Evolutionary conservation across 495 filamentous ascomycete species (phyloP).

Genomic region (Hypoxylon cercidicola): DNA sequence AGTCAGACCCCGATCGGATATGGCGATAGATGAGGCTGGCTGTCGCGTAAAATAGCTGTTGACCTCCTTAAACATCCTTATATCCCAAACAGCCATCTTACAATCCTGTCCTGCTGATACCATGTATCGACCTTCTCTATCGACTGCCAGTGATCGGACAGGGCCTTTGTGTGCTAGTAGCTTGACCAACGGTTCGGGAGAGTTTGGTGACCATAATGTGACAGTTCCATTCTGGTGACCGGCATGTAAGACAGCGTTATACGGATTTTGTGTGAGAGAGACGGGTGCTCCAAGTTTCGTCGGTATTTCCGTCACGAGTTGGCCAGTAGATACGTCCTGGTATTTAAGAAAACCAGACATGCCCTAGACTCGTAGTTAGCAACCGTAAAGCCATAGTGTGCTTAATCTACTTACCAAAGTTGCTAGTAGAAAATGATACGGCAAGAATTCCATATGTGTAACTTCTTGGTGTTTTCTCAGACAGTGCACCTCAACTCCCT

Average conservation of each 20-base stretch:
- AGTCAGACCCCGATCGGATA: slow-evolving; percentile 87
- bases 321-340: slow-evolving; percentile 92
- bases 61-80: slow-evolving; percentile 92
- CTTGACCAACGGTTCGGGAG: slow-evolving; percentile 85
- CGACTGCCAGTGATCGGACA: slow-evolving; percentile 86
- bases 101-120: slow-evolving; percentile 90
- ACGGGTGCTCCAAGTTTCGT: slow-evolving; percentile 87
- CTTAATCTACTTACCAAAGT: slow-evolving; percentile 70
- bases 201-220: slow-evolving; percentile 96
- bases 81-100: slow-evolving; percentile 95
- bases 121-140: slow-evolving; percentile 95
- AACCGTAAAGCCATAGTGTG: slow-evolving; percentile 4
- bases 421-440: slow-evolving; percentile 93
- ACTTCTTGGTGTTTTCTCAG: slow-evolving; percentile 90
- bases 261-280: slow-evolving; percentile 84
- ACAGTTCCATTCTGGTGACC: slow-evolving; percentile 96
- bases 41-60: slow-evolving; percentile 88
- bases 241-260: slow-evolving; percentile 89
- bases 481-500: slow-evolving; percentile 91
- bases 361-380: slow-evolving; percentile 61
- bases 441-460: slow-evolving; percentile 93
- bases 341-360: slow-evolving; percentile 90
- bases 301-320: slow-evolving; percentile 81
- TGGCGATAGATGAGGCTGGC: slow-evolving; percentile 84
- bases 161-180: slow-evolving; percentile 93